These are phyloP conservation scores for Sistotremastrum niveocremeum DNA, from an alignment of 768 basidiomycete species.

Conservation along the genomic window DNA sequence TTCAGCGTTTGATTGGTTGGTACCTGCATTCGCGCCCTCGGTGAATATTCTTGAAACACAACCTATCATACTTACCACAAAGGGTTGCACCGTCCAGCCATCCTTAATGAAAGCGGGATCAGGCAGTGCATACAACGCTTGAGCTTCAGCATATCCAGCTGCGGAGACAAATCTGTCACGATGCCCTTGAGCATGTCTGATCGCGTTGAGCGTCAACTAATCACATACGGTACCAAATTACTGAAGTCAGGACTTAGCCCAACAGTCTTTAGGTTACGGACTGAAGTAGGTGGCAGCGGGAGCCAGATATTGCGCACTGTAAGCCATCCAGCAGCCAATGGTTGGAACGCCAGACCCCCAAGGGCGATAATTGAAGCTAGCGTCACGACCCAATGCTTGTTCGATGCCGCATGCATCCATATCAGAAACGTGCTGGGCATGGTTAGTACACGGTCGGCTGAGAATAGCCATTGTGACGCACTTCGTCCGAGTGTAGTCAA, in stretches of 20 bases:
- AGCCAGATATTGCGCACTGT: conserved; percentile 33
- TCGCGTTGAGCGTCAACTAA: conserved; percentile 27
- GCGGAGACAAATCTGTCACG: conserved; percentile 37
- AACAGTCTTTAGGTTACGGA: background rate
- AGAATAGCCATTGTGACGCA: conserved; percentile 9
- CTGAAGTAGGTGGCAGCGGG: conserved; percentile 24
- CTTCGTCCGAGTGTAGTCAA: conserved; percentile 45
- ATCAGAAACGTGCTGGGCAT: conserved; percentile 31
- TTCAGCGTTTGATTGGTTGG: conserved; percentile 24
- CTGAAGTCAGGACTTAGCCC: background rate
- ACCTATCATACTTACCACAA: conserved; percentile 23
- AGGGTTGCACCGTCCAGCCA: conserved; percentile 32
- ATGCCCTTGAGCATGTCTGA: conserved; percentile 9
- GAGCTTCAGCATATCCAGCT: conserved; percentile 40
- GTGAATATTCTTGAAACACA: background rate
- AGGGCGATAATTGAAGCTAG: conserved; percentile 36
- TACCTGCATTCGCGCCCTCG: conserved; percentile 15
- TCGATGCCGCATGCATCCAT: conserved; percentile 30
- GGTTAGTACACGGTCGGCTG: background rate
- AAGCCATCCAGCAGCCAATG: conserved; percentile 37
- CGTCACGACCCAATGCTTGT: conserved; percentile 38
- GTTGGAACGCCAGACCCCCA: conserved; percentile 34
- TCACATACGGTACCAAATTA: conserved; percentile 27
- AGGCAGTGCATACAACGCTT: conserved; percentile 30
- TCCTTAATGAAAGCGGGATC: conserved; percentile 32